phyloP scores from a whole-genome alignment of 2,329 filamentous ascomycete species.

The Alternaria angustiovoidea region DNA sequence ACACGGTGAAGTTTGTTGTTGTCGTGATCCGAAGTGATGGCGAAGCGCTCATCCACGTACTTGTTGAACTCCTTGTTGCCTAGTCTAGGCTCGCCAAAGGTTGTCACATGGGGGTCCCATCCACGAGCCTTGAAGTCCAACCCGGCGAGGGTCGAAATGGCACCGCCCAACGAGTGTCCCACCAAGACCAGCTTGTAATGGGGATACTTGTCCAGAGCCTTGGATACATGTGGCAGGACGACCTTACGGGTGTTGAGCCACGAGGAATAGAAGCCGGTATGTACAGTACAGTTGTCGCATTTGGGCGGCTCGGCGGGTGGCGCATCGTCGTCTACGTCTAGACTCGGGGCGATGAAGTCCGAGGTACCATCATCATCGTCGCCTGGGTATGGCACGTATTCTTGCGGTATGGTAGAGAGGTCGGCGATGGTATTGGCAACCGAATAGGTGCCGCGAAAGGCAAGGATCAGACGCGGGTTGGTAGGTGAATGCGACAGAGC shows the following conservation, averaged over 20 bases:
- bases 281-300: slow-evolving; percentile 90
- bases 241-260: slow-evolving; percentile 78
- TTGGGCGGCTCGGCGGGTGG: slow-evolving; percentile 55
- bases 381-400: slow-evolving; percentile 86
- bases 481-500: slow-evolving; percentile 77
- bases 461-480: slow-evolving; percentile 75
- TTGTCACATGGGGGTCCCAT: slow-evolving; percentile 81
- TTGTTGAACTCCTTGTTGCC: slow-evolving; percentile 63
- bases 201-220: slow-evolving; percentile 68
- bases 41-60: slow-evolving; percentile 65
- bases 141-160: slow-evolving; percentile 85
- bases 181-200: slow-evolving; percentile 79
- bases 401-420: slow-evolving; percentile 85
- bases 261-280: slow-evolving; percentile 85
- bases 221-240: slow-evolving; percentile 72
- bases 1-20: slow-evolving; percentile 72
- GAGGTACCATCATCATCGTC: slow-evolving; percentile 52
- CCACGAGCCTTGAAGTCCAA: slow-evolving; percentile 82
- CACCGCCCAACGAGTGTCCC: slow-evolving; percentile 91
- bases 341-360: slow-evolving; percentile 32
- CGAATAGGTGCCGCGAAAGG: slow-evolving; percentile 94
- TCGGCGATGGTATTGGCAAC: slow-evolving; percentile 91
- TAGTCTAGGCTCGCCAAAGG: slow-evolving; percentile 84
- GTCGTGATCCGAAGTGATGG: slow-evolving; percentile 30
- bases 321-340: slow-evolving; percentile 23